Percentiles rank a stretch among this genome's conserved stretches.
Evolutionary conservation across 2,329 filamentous ascomycete species (phyloP).

Genomic region (Westerdykella sp.): DNA sequence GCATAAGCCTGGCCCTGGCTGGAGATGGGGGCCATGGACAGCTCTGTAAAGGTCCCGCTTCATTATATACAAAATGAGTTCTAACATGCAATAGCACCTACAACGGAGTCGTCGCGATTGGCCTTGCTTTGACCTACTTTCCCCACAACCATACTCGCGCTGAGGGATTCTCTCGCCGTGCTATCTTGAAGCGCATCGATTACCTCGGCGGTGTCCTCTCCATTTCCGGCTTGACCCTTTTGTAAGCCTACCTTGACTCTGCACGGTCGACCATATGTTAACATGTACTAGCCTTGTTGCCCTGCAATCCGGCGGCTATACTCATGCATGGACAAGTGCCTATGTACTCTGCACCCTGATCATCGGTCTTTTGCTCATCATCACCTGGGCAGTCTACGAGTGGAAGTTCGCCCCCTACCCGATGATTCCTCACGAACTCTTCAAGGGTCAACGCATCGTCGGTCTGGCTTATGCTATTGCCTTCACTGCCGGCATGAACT

Average conservation of each 20-base stretch:
- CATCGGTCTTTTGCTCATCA: conserved; percentile 31
- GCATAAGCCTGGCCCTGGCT: conserved; percentile 13
- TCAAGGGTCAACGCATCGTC: conserved; percentile 28
- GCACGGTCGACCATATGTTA: conserved; percentile 1
- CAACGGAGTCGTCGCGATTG: conserved; percentile 26
- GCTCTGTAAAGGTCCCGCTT: conserved; percentile 11
- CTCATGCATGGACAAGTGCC: conserved; percentile 35
- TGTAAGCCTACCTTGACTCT: conserved; percentile 12
- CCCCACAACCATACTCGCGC: conserved; percentile 27
- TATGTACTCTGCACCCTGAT: conserved; percentile 35
- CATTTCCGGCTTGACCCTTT: conserved; percentile 28
- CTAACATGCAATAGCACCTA: conserved; percentile 14
- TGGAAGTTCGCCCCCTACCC: conserved; percentile 35
- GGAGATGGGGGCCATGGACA: conserved; percentile 34
- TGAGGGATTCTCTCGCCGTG: conserved; percentile 25
- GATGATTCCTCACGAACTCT: conserved; percentile 37
- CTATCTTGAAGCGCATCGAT: conserved; percentile 29
- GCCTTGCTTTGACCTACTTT: conserved; percentile 28
- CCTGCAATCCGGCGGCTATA: conserved; percentile 37
- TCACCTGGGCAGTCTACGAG: conserved; percentile 34
- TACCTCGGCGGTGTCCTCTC: conserved; percentile 27
- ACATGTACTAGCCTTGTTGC: conserved; percentile 30
- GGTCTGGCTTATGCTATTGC: conserved; percentile 28
- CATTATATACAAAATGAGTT: conserved; percentile 1
- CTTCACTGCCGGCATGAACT: conserved; percentile 34